Conservation (phyloP, 2,329 filamentous ascomycete species). For the Hypomyces perniciosus region DNA sequence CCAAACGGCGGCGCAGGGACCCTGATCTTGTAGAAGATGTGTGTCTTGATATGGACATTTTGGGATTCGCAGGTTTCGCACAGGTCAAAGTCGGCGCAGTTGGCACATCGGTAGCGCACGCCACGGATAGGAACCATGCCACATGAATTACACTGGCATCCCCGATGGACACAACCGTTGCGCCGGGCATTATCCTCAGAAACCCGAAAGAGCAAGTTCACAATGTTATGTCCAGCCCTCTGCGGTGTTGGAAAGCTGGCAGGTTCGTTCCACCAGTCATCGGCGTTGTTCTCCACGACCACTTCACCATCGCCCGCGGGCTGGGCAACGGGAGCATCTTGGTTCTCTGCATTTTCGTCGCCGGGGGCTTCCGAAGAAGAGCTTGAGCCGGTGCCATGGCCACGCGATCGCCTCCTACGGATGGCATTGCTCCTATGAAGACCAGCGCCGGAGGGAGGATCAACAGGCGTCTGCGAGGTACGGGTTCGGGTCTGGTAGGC, state of each 20-base stretch:
- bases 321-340: constrained; percentile 22
- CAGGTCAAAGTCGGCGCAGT: constrained; percentile 92
- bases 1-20: constrained; percentile 83
- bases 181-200: constrained; percentile 86
- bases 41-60: constrained; percentile 74
- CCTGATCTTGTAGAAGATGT: constrained; percentile 94
- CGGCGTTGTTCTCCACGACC: constrained; percentile 35
- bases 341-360: constrained; percentile 37
- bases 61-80: constrained; percentile 88
- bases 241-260: constrained; percentile 35
- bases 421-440: constrained; percentile 64
- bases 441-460: constrained; percentile 23
- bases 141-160: constrained; percentile 87
- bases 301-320: constrained; percentile 34
- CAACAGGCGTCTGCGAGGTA: constrained; percentile 15
- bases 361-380: constrained; percentile 35
- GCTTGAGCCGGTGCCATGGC: constrained; percentile 34
- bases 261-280: constrained; percentile 49
- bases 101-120: constrained; percentile 87
- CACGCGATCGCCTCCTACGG: constrained; percentile 35
- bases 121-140: constrained; percentile 84
- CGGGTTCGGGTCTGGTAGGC: constrained; percentile 40
- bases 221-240: constrained; percentile 68
- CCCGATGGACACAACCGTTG: constrained; percentile 86
- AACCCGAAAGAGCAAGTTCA: constrained; percentile 82